Evolutionary conservation across 2,329 filamentous ascomycete species (phyloP).

Genomic region (Neocucurbitaria cava): DNA sequence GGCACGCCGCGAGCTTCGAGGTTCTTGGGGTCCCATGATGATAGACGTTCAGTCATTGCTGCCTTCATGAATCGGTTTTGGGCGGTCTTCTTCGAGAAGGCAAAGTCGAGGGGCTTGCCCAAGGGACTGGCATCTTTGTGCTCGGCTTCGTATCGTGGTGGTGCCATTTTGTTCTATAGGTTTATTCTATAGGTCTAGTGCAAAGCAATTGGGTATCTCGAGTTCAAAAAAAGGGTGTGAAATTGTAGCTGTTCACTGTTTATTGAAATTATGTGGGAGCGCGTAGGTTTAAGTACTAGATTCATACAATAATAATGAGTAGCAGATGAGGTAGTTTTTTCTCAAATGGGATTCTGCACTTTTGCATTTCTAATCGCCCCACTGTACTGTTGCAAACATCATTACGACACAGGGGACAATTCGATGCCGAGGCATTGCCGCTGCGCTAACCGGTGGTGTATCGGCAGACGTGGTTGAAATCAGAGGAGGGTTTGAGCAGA

Average conservation of each 20-base stretch:
- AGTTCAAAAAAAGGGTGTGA: not conserved
- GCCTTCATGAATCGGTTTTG: constrained; percentile 72
- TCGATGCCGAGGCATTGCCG: not conserved
- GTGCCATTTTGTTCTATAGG: too few relatives aligned
- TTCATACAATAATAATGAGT: not conserved
- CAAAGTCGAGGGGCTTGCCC: constrained; percentile 54
- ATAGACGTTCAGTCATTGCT: constrained; percentile 70
- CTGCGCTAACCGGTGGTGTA: constrained; percentile 1
- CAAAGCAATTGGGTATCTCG: not conserved
- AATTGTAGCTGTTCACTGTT: not conserved
- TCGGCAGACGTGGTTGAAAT: constrained; percentile 3
- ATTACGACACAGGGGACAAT: not conserved
- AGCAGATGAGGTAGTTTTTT: not conserved
- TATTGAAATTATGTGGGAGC: not conserved
- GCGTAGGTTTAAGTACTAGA: not conserved
- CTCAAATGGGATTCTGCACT: not conserved
- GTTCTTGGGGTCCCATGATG: constrained; percentile 65
- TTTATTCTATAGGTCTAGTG: constrained; percentile 6
- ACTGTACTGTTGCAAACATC: not conserved
- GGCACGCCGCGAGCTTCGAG: constrained; percentile 62
- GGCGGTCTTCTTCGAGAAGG: constrained; percentile 61
- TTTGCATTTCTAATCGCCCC: constrained; percentile 11
- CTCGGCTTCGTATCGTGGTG: constrained; percentile 50
- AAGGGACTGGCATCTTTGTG: constrained; percentile 50
- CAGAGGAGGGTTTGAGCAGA: too few relatives aligned